phyloP scores from a whole-genome alignment of 345 rosid genomes.

The Eucalyptus sideroxylon region DNA sequence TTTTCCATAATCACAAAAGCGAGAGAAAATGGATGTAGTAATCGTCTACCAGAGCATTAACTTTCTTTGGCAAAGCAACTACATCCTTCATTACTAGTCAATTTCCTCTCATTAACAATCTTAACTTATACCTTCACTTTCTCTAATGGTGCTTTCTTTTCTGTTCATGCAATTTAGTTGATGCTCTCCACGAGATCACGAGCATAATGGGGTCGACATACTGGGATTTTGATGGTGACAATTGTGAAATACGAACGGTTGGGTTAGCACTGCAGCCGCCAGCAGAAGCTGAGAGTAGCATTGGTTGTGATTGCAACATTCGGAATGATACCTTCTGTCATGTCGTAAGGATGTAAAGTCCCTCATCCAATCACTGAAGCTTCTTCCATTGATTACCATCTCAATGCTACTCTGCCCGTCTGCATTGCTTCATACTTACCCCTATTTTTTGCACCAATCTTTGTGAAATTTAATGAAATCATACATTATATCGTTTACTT shows the following conservation, averaged over 20 bases:
- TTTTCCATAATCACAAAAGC: background rate
- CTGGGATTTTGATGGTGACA: slow-evolving; percentile 38
- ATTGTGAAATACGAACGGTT: slow-evolving; percentile 13
- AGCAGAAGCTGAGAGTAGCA: background rate
- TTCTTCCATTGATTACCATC: background rate
- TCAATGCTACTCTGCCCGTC: background rate
- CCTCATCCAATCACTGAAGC: background rate
- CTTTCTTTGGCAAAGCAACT: background rate
- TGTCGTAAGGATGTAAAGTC: slow-evolving; percentile 13
- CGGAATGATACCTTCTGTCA: slow-evolving; percentile 21
- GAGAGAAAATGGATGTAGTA: background rate
- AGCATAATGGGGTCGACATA: slow-evolving; percentile 27
- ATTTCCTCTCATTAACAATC: background rate
- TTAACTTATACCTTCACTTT: background rate
- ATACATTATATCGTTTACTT: background rate
- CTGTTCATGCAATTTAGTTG: slow-evolving; percentile 9
- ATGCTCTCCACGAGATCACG: slow-evolving; percentile 33
- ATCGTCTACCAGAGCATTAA: background rate
- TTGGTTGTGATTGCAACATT: slow-evolving; percentile 16
- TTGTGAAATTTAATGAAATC: background rate
- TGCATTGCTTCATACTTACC: background rate
- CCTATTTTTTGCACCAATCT: background rate
- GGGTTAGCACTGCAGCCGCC: background rate
- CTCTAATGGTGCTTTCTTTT: background rate
- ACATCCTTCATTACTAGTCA: background rate